Conservation (phyloP, 257 asterid genomes). For the Solanum bukasovii region DNA sequence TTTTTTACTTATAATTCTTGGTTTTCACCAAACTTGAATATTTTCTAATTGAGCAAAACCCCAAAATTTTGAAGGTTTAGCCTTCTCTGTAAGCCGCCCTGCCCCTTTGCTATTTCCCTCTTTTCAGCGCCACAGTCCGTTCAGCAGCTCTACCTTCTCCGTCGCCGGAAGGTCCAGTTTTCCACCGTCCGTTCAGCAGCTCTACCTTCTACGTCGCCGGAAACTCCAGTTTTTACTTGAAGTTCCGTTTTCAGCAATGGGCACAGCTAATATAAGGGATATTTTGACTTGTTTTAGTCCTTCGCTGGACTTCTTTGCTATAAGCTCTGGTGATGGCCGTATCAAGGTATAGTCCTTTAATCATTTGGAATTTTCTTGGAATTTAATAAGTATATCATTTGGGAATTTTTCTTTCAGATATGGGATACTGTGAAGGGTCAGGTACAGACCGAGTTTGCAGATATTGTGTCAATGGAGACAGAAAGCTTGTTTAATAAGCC, state of each 20-base stretch:
- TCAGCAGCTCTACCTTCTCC: background rate
- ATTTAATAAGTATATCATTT: background rate
- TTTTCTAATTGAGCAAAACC: background rate
- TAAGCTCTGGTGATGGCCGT: slow-evolving; percentile 74
- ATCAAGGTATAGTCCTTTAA: slow-evolving; percentile 38
- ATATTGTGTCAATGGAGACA: slow-evolving; percentile 43
- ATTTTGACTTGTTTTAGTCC: slow-evolving; percentile 70
- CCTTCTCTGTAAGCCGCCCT: background rate
- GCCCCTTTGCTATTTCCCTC: background rate
- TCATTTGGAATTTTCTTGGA: background rate
- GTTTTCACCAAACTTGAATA: background rate
- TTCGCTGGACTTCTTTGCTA: slow-evolving; percentile 53
- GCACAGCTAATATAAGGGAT: slow-evolving; percentile 54
- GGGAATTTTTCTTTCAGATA: slow-evolving; percentile 35
- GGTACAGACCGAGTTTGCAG: slow-evolving; percentile 80
- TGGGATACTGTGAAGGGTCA: slow-evolving; percentile 94
- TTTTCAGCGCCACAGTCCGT: background rate
- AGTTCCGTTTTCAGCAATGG: slow-evolving; percentile 20
- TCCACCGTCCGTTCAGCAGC: background rate
- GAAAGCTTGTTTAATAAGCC: slow-evolving; percentile 29
- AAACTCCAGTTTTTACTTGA: background rate
- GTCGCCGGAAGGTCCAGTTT: background rate
- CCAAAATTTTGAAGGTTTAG: background rate
- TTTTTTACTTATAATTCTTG: background rate
- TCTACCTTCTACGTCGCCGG: background rate